Conservation (phyloP, 371 early-diverging fungal species). For the Mucor lusitanicus region DNA sequence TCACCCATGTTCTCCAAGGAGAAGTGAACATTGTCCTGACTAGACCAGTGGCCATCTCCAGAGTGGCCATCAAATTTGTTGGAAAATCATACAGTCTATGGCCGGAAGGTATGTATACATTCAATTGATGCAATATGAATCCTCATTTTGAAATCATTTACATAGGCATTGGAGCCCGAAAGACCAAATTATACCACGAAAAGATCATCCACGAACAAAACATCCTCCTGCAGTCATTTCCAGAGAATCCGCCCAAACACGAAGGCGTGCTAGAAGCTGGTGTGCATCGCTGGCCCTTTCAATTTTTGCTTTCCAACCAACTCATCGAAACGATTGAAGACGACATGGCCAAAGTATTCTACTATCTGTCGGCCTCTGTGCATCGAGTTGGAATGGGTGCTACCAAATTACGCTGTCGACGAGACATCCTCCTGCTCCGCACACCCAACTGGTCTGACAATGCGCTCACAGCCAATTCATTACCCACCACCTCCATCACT, state of each 20-base stretch:
- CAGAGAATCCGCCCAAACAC: slow-evolving; percentile 6
- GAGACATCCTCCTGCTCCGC: slow-evolving; percentile 31
- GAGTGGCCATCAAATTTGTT: slow-evolving; percentile 36
- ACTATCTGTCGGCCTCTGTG: slow-evolving; percentile 30
- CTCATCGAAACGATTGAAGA: slow-evolving; percentile 41
- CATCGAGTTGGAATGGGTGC: slow-evolving; percentile 29
- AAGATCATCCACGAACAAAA: slow-evolving; percentile 51
- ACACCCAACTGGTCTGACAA: slow-evolving; percentile 30
- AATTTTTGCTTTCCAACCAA: slow-evolving; percentile 31
- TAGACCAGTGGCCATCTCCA: slow-evolving; percentile 32
- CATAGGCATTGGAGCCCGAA: slow-evolving; percentile 40
- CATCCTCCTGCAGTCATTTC: slow-evolving; percentile 33
- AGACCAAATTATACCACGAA: slow-evolving; percentile 44
- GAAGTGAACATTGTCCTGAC: slow-evolving; percentile 45
- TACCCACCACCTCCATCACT: slow-evolving; percentile 26
- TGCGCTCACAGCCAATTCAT: slow-evolving; percentile 29
- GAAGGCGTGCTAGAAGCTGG: slow-evolving; percentile 23
- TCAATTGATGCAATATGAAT: not conserved
- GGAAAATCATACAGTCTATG: slow-evolving; percentile 46
- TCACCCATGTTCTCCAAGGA: slow-evolving; percentile 42
- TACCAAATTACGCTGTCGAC: slow-evolving; percentile 23
- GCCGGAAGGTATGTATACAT: slow-evolving; percentile 45
- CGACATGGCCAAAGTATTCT: slow-evolving; percentile 37
- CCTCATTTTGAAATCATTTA: not conserved
- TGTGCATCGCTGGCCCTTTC: slow-evolving; percentile 40